Percentiles rank a stretch among this genome's conserved stretches.
Evolutionary conservation across 2,329 filamentous ascomycete genomes (phyloP).

Genomic region (Penicillium decumbens): DNA sequence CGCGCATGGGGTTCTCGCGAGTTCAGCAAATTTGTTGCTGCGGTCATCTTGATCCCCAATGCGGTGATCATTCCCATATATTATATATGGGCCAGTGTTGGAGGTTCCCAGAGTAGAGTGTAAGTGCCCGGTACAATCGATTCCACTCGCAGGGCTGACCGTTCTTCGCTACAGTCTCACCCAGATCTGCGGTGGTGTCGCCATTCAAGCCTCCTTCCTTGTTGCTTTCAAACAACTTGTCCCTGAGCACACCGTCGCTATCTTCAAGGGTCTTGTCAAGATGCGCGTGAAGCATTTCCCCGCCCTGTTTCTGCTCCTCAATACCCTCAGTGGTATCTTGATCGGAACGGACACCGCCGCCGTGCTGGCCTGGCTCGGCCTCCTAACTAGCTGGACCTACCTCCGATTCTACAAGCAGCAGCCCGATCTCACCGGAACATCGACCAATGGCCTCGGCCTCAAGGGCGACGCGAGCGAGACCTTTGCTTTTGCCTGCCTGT

Average conservation of each 20-base stretch:
- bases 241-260: constrained; percentile 90
- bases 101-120: constrained; percentile 35
- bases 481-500: constrained; percentile 93
- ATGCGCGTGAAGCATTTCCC: constrained; percentile 80
- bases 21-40: constrained; percentile 81
- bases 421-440: constrained; percentile 52
- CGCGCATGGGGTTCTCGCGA: constrained; percentile 90
- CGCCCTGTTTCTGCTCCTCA: constrained; percentile 69
- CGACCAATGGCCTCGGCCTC: constrained; percentile 54
- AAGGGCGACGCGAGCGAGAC: constrained; percentile 93
- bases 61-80: constrained; percentile 67
- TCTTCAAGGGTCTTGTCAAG: constrained; percentile 83
- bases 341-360: constrained; percentile 70
- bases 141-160: constrained; percentile 15
- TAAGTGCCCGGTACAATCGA: constrained; percentile 20
- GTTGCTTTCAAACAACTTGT: constrained; percentile 97
- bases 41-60: constrained; percentile 77
- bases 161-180: constrained; percentile 56
- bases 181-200: constrained; percentile 80
- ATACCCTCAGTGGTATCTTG: constrained; percentile 60
- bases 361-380: constrained; percentile 73
- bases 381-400: constrained; percentile 89
- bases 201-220: constrained; percentile 87
- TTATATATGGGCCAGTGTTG: constrained; percentile 67
- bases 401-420: constrained; percentile 83